Evolutionary conservation across 768 basidiomycete genomes (phyloP).

Genomic region (Lentinula aciculospora): DNA sequence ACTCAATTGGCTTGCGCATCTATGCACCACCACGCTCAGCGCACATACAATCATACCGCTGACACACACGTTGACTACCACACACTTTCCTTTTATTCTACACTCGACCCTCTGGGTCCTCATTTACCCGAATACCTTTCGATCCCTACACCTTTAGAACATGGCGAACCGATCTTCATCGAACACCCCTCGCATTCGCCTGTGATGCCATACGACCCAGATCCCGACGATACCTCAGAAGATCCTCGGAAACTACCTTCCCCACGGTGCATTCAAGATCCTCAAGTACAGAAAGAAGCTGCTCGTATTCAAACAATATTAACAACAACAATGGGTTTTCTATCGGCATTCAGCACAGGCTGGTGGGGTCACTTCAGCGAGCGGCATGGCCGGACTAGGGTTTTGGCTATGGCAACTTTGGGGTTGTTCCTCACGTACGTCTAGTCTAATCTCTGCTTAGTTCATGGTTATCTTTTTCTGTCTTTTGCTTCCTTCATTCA

Average conservation of each 20-base stretch:
- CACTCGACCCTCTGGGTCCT: slow-evolving; percentile 27
- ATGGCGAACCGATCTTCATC: background rate
- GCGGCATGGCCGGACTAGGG: slow-evolving; percentile 68
- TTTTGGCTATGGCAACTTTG: slow-evolving; percentile 66
- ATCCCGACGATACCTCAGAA: slow-evolving; percentile 15
- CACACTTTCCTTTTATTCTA: slow-evolving; percentile 17
- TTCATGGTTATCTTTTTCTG: too few species aligned
- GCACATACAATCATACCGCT: slow-evolving; percentile 16
- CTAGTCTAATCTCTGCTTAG: background rate
- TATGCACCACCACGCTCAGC: slow-evolving; percentile 35
- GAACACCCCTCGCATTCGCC: slow-evolving; percentile 2
- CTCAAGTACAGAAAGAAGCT: slow-evolving; percentile 65
- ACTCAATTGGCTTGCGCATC: slow-evolving; percentile 71
- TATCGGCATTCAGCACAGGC: slow-evolving; percentile 81
- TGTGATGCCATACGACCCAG: too few species aligned
- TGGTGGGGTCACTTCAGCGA: slow-evolving; percentile 90
- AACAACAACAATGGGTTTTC: slow-evolving; percentile 71
- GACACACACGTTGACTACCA: background rate
- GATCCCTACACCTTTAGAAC: background rate
- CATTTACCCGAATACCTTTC: slow-evolving; percentile 15
- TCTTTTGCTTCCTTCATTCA: too few species aligned
- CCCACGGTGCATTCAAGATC: slow-evolving; percentile 30
- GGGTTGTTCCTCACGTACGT: slow-evolving; percentile 43
- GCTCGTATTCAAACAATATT: slow-evolving; percentile 71
- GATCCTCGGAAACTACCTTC: slow-evolving; percentile 34